Evolutionary conservation across 345 rosid genomes (phyloP).

Genomic region (Barbarea vulgaris): DNA sequence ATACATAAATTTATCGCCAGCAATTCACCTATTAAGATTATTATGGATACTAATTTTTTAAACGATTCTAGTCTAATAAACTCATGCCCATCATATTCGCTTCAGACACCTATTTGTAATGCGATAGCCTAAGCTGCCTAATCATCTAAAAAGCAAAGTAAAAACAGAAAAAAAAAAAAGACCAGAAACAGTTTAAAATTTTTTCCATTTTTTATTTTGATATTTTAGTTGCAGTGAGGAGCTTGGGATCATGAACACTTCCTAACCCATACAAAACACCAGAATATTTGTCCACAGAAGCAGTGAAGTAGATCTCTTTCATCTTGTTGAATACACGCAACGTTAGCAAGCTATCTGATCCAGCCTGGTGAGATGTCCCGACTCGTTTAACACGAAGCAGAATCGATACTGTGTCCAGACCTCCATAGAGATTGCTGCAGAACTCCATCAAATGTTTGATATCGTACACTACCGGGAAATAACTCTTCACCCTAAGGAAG

Average conservation of each 20-base stretch:
- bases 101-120: neutral
- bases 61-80: neutral
- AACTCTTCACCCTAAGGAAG: constrained; percentile 54
- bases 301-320: constrained; percentile 63
- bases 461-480: constrained; percentile 68
- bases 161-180: neutral
- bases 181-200: neutral
- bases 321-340: constrained; percentile 70
- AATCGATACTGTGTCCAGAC: constrained; percentile 69
- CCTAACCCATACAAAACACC: constrained; percentile 85
- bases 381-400: constrained; percentile 70
- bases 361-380: constrained; percentile 83
- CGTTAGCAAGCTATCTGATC: constrained; percentile 89
- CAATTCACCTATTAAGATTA: neutral
- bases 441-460: constrained; percentile 80
- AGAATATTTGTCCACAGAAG: constrained; percentile 56
- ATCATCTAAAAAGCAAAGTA: neutral
- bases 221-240: neutral
- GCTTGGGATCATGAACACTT: constrained; percentile 44
- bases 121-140: neutral
- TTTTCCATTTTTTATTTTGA: neutral
- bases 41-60: neutral
- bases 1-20: neutral
- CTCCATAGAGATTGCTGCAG: constrained; percentile 66
- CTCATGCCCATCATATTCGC: neutral